phyloP scores from a whole-genome alignment of 192 early-diverging fungal species.

The Kappamyces sp. region DNA sequence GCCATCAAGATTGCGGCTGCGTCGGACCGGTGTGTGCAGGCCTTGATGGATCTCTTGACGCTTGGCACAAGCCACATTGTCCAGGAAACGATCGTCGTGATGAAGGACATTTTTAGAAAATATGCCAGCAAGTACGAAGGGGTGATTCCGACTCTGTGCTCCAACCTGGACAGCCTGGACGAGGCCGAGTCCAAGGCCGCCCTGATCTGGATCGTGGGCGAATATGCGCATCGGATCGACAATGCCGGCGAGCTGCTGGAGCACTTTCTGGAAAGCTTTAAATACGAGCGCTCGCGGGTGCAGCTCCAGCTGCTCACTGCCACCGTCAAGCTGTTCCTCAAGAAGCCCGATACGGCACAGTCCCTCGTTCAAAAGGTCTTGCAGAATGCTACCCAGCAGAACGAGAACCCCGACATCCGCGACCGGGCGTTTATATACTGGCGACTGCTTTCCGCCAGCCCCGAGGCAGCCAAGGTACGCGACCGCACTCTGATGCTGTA shows the following conservation, averaged over 20 bases:
- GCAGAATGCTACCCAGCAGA: constrained; percentile 80
- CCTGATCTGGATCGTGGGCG: constrained; percentile 94
- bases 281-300: constrained; percentile 78
- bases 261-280: constrained; percentile 76
- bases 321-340: constrained; percentile 90
- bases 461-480: constrained; percentile 79
- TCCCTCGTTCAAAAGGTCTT: constrained; percentile 81
- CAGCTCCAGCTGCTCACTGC: constrained; percentile 90
- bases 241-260: constrained; percentile 76
- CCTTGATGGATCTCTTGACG: constrained; percentile 86
- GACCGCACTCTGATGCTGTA: constrained; percentile 18
- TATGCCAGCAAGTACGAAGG: constrained; percentile 85
- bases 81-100: constrained; percentile 85
- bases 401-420: constrained; percentile 91
- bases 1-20: constrained; percentile 88
- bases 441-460: constrained; percentile 90
- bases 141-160: constrained; percentile 81
- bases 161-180: constrained; percentile 81
- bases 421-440: constrained; percentile 98
- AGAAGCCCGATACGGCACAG: constrained; percentile 78
- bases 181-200: constrained; percentile 89
- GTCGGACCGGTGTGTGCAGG: constrained; percentile 76
- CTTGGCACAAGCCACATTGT: constrained; percentile 84
- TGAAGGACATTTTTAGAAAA: constrained; percentile 93
- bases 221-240: constrained; percentile 85